Conservation (phyloP, 768 basidiomycete genomes). For the Dioszegia crocea region DNA sequence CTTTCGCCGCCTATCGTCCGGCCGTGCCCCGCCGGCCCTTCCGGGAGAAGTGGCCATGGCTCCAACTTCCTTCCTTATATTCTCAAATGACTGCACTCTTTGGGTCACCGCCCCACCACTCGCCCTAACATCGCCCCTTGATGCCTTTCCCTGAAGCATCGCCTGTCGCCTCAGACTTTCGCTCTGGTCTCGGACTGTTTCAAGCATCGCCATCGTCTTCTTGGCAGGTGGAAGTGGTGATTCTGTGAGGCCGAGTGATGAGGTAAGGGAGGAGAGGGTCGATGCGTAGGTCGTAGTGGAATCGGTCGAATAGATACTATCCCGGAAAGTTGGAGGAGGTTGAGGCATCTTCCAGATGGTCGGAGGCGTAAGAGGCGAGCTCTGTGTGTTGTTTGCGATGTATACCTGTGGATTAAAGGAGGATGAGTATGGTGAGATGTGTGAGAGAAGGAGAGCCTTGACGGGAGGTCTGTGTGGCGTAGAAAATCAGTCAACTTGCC, state of each 20-base stretch:
- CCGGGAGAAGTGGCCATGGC: neutral
- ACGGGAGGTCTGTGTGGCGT: neutral
- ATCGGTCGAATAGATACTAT: conserved; percentile 22
- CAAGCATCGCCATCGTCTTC: neutral
- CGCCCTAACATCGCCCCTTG: neutral
- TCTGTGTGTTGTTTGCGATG: neutral
- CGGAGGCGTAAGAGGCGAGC: no score
- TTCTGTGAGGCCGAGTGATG: conserved; percentile 30
- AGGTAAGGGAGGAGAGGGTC: conserved; percentile 29
- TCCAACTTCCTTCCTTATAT: neutral
- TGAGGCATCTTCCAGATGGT: neutral
- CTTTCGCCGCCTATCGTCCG: neutral
- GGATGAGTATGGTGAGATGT: neutral
- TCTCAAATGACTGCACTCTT: conserved; percentile 2
- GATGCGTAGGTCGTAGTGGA: conserved; percentile 32
- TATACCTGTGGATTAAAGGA: neutral
- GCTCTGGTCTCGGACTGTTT: neutral
- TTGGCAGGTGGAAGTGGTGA: conserved; percentile 16
- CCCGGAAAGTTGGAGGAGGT: conserved; percentile 6
- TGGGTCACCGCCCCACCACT: neutral
- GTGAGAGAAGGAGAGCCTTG: neutral
- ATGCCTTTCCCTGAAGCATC: neutral
- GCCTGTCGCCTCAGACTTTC: neutral
- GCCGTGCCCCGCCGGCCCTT: no score
- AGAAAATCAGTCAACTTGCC: conserved; percentile 2